Evolutionary conservation across 352 stramenopile species (phyloP).

Genomic region (Pythium utonaiense): DNA sequence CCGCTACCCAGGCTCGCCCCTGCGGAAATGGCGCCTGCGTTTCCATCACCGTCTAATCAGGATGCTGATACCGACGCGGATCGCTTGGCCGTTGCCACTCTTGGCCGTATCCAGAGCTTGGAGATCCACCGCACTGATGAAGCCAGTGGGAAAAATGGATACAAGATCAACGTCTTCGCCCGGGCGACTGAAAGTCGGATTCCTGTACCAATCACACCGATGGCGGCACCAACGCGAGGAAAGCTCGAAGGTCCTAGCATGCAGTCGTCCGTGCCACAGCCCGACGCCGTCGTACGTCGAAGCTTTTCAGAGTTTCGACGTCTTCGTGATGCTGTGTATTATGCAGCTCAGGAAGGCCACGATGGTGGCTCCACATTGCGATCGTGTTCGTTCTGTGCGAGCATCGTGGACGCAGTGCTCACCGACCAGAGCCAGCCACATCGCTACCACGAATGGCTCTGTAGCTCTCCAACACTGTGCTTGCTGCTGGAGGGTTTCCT

Average conservation of each 20-base stretch:
- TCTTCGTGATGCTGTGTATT: constrained; percentile 15
- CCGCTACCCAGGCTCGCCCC: constrained; percentile 3
- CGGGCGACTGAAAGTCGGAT: constrained; percentile 2
- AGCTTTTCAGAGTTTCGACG: constrained; percentile 6
- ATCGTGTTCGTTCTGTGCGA: constrained; percentile 11
- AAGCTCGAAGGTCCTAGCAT: background rate
- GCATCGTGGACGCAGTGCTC: constrained; percentile 13
- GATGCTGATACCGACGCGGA: background rate
- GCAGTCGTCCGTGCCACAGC: background rate
- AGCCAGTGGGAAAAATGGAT: background rate
- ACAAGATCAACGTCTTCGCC: constrained; percentile 7
- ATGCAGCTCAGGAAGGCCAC: constrained; percentile 1
- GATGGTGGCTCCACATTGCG: background rate
- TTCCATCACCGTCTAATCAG: background rate
- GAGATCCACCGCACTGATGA: background rate
- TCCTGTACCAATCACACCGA: background rate
- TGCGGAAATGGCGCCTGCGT: background rate
- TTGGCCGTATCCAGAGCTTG: background rate
- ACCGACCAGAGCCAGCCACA: constrained; percentile 10
- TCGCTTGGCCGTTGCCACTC: background rate
- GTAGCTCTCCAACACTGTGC: background rate
- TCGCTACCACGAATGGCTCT: constrained; percentile 13
- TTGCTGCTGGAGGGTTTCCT: constrained; percentile 1
- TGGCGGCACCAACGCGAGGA: background rate
- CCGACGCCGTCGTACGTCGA: background rate